These are phyloP conservation scores for Sporothrix humicola DNA, from an alignment of 2,329 filamentous ascomycete species.

Conservation along the genomic window DNA sequence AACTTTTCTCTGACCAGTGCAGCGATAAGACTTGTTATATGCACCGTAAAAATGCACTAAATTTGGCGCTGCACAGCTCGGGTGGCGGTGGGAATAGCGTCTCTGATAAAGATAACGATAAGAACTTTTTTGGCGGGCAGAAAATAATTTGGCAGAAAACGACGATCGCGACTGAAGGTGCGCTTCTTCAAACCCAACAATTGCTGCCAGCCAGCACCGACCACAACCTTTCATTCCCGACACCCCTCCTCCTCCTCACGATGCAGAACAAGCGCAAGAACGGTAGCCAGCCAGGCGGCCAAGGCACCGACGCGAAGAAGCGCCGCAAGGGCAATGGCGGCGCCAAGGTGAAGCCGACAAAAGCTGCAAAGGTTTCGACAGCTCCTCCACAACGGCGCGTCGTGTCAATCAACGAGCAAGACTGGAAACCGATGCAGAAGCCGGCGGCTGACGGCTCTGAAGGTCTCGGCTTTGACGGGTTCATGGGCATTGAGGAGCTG, in stretches of 20 bases:
- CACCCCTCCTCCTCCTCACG: neutral
- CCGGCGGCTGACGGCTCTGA: conserved; percentile 62
- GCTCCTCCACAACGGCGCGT: conserved; percentile 50
- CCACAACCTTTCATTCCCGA: neutral
- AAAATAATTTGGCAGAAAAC: conserved; percentile 26
- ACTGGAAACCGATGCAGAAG: conserved; percentile 66
- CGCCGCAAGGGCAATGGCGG: conserved; percentile 27
- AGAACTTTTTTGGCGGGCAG: conserved; percentile 3
- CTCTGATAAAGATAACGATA: conserved; percentile 14
- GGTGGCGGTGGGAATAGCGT: neutral
- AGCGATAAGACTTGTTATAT: neutral
- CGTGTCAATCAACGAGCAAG: conserved; percentile 55
- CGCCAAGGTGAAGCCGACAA: conserved; percentile 1
- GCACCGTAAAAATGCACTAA: neutral
- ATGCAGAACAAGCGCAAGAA: conserved; percentile 21
- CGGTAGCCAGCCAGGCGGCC: conserved; percentile 17
- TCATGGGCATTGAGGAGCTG: conserved; percentile 89
- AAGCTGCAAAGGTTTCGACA: neutral
- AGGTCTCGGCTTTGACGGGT: conserved; percentile 65
- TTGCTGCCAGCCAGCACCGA: conserved; percentile 9
- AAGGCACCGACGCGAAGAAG: conserved; percentile 27
- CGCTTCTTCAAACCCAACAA: neutral
- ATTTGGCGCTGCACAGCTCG: neutral
- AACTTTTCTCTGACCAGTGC: neutral
- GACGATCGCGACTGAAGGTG: neutral